Base-by-base conservation (phyloP, 352 stramenopile genomes). In the Phytophthora pinifolia region DNA sequence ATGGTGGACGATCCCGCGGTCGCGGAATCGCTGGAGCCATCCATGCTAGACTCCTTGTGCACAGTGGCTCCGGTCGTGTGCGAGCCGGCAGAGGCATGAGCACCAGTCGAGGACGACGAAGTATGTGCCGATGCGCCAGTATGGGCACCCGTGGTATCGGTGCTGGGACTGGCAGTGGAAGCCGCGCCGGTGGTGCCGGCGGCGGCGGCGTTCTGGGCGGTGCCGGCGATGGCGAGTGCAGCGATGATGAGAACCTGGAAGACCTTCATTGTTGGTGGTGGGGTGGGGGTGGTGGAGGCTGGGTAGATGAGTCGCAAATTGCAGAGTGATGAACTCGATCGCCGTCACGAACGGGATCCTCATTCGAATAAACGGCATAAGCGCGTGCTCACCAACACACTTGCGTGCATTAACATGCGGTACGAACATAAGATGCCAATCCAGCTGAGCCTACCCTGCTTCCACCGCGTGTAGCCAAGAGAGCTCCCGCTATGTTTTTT, bases 161-260 rank as follows among this genome's bases (percentile, higher is more conserved):
- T 41, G 31, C 50, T 33, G 6, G 46, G 43, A 7, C 13, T 33
- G 6, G 46, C 32, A 3, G 46, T 53, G 14, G 46, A 31, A 37
- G 34, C 12, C 15, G 27, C 46, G 12, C 14, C 48, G 22, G 48
- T 32, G 37, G 37, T n/a, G 10, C 35, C 52, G 3, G 45, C 45
- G 13, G 44, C 17, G 9, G 15, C 30, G 2, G 48, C 44, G 35
- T 46, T 54, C 42, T 67, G 59, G 18, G 52, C 59, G 25, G 49
- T 46, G 20, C 52, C 52, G 17, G 59, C 59, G 36, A 67, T 44
- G 30, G 59, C 59, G 42, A 67, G 52, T 1, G 59, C 49, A n/a
- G 51, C 57, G 25, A 60, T 42, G 41, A 54, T 20, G 39, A 64
- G 35, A 54, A 64, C 41, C 17, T 57, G 47, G 42, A 65, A 63